phyloP scores from a whole-genome alignment of 331 rosid genomes.

The Spiraea crenata region DNA sequence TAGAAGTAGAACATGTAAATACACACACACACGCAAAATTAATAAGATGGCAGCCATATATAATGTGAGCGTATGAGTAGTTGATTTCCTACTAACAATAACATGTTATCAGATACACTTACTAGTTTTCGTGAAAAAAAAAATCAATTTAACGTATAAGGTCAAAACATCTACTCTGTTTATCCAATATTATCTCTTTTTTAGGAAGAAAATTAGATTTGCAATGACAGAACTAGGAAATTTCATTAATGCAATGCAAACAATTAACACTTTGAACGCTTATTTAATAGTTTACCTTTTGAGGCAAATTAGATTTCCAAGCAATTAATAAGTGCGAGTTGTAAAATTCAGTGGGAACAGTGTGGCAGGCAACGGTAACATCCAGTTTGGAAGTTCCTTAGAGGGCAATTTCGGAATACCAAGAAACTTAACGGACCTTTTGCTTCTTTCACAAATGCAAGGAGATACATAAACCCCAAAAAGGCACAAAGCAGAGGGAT shows the following conservation, averaged over 20 bases:
- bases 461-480: constrained; percentile 2
- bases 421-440: constrained; percentile 51
- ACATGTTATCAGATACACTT: too few species aligned
- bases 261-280: not conserved
- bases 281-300: constrained; percentile 11
- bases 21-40: too few species aligned
- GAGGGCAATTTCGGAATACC: constrained; percentile 50
- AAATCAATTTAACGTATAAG: too few species aligned
- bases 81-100: too few species aligned
- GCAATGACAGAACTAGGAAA: not conserved
- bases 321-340: constrained; percentile 11
- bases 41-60: too few species aligned
- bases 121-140: too few species aligned
- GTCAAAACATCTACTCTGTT: not conserved
- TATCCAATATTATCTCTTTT: not conserved
- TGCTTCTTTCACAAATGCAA: constrained; percentile 25
- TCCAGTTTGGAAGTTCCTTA: constrained; percentile 55
- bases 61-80: too few species aligned
- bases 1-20: too few species aligned
- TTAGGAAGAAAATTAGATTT: not conserved
- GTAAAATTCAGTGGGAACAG: constrained; percentile 30
- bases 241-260: not conserved
- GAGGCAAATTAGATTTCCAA: constrained; percentile 2
- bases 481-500: constrained; percentile 4
- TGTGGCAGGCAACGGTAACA: constrained; percentile 71